phyloP scores from a whole-genome alignment of 1,284 basidiomycete species.

The Apiotrichum brassicae region DNA sequence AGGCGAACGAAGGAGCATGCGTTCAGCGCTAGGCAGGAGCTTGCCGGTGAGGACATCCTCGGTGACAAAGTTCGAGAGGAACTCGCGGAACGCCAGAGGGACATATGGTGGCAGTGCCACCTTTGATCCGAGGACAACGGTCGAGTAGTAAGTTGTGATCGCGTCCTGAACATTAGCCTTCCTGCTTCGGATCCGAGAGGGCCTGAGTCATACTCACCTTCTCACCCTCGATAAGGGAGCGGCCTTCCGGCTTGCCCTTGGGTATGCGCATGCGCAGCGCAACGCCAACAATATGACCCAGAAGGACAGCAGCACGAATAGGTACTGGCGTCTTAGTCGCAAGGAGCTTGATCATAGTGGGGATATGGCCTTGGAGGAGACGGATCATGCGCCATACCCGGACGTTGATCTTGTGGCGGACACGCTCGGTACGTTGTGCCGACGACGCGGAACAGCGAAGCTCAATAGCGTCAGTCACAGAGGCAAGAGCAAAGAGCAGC shows the following conservation, averaged over 20 bases:
- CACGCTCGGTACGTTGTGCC: slow-evolving; percentile 10
- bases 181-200: background rate
- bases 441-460: slow-evolving; percentile 7
- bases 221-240: slow-evolving; percentile 25
- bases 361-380: slow-evolving; percentile 25
- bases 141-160: slow-evolving; percentile 34
- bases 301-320: slow-evolving; percentile 27
- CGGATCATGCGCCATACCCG: slow-evolving; percentile 36
- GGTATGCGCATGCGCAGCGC: slow-evolving; percentile 28
- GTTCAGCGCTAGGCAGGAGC: slow-evolving; percentile 41
- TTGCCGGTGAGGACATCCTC: slow-evolving; percentile 28
- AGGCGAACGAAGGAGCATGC: slow-evolving; percentile 42
- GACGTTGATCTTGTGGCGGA: slow-evolving; percentile 32
- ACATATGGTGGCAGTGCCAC: slow-evolving; percentile 26
- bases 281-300: slow-evolving; percentile 39
- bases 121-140: slow-evolving; percentile 39
- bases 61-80: slow-evolving; percentile 30
- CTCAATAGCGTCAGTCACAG: slow-evolving; percentile 35
- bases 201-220: slow-evolving; percentile 18
- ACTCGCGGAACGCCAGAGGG: slow-evolving; percentile 29
- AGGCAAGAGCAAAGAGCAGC: slow-evolving; percentile 31
- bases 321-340: slow-evolving; percentile 26
- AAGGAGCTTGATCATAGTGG: slow-evolving; percentile 28
- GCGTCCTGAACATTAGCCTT: slow-evolving; percentile 17
- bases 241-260: slow-evolving; percentile 16